Percentiles rank a stretch among this genome's conserved stretches.
Conservation (phyloP, 192 early-diverging fungal species). For the Podila epicladia region DNA sequence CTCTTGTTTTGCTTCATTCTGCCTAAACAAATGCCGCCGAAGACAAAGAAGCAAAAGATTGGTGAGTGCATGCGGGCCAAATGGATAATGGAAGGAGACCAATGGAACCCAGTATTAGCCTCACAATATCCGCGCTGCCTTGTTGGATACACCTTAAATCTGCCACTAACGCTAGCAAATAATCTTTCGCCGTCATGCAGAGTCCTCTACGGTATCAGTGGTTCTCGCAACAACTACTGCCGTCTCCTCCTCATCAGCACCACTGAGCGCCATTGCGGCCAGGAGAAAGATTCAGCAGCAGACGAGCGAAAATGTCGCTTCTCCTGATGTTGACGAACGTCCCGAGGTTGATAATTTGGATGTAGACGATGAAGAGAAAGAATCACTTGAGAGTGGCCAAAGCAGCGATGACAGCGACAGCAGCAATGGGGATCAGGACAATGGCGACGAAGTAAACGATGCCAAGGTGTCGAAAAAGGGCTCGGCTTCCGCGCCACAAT, state of each 20-base stretch:
- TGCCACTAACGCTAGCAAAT: neutral
- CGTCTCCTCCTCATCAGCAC: conserved; percentile 4
- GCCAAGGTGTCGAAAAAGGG: neutral
- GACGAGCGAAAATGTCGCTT: neutral
- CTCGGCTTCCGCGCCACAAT: neutral
- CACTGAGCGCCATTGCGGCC: conserved; percentile 39
- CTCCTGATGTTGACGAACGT: conserved; percentile 22
- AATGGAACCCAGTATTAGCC: no score
- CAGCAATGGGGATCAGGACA: conserved; percentile 1
- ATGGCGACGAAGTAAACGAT: neutral
- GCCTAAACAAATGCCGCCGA: conserved; percentile 25
- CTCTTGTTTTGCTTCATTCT: neutral
- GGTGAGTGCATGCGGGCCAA: neutral
- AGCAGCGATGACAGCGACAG: conserved; percentile 16
- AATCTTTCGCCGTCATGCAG: neutral
- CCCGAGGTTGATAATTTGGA: conserved; percentile 23
- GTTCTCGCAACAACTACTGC: neutral
- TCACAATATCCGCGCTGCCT: no score
- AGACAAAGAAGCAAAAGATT: conserved; percentile 42
- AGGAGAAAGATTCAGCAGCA: conserved; percentile 5
- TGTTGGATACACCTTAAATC: no score
- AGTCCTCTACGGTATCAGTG: neutral
- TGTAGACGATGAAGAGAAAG: conserved; percentile 29
- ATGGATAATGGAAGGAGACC: no score
- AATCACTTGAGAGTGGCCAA: conserved; percentile 12